Evolutionary conservation across 495 filamentous ascomycete genomes (phyloP), one percentile per base, ranked within the genome.

Genomic region (Podospora anserina): DNA sequence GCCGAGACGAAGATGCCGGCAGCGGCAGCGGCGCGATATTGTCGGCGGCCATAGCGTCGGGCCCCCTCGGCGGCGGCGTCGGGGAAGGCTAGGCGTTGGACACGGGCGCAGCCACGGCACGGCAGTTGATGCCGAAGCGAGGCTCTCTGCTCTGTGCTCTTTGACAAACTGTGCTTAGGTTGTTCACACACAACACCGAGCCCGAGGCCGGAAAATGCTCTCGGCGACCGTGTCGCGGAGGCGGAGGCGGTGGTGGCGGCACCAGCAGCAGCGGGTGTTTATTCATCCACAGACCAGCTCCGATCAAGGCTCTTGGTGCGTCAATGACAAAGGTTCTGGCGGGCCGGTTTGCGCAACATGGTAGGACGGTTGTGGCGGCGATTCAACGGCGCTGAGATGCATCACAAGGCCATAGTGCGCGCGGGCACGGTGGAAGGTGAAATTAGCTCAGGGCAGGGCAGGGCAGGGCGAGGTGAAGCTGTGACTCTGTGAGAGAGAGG

Each of bases 361-460:
- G 67, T 76, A 71, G 68, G 64, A 27, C 49, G 49, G 65, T 23
- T 56, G 62, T 61, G 63, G 61, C 66, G 67, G 72, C 69, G 68
- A 66, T 57, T 66, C 66, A 66, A 49, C 66, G 67, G 67, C 20
- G 69, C 69, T 60, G 67, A 44, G 69, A 76, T 74, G 77, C 77
- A 77, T 78, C 70, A 78, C 77, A 76, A 69, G 60, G 67, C 75
- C 77, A 77, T 78, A 54, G 63, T 65, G 63, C 68, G 60, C 58
- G 61, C 64, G 63, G 39, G 70, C 66, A 64, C 67, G 58, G 57
- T 18, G 63, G 66, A 34, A 66, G 27, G n/a, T 58, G 55, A 58
- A 58, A 66, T 58, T 61, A 55, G 67, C 62, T 65, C 62, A 65
- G 20, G 55, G 55, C 55, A 20, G 54, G 54, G 11, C 54, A 18